Conservation (phyloP, 139 green algal species). For the Zygnema circumcarinatum region DNA sequence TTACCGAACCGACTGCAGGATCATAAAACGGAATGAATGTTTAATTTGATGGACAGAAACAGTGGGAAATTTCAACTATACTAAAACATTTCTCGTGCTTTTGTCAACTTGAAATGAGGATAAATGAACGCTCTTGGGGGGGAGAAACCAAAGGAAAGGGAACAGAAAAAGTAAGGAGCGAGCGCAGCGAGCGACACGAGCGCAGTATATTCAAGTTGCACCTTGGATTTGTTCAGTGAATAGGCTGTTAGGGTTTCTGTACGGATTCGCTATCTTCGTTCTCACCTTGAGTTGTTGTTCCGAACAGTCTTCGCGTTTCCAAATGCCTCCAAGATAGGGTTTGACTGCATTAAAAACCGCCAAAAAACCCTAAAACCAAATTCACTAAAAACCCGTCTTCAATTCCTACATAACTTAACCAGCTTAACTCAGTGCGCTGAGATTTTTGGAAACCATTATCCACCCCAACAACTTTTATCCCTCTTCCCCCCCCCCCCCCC, state of each 20-base stretch:
- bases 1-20: constrained; percentile 92
- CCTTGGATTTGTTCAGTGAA: too few relatives aligned
- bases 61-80: too few relatives aligned
- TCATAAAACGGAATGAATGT: too few relatives aligned
- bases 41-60: too few relatives aligned
- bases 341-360: constrained; percentile 46
- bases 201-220: too few relatives aligned
- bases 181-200: too few relatives aligned
- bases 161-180: background rate
- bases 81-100: too few relatives aligned
- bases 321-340: constrained; percentile 67
- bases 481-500: too few relatives aligned
- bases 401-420: background rate
- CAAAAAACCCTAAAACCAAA: background rate
- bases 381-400: background rate
- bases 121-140: too few relatives aligned
- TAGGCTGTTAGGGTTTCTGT: too few relatives aligned
- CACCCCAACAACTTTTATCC: background rate
- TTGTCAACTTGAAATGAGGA: too few relatives aligned
- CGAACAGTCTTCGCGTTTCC: constrained; percentile 69
- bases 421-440: background rate
- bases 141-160: background rate
- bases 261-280: too few relatives aligned
- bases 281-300: constrained; percentile 68
- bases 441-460: background rate